phyloP scores from a whole-genome alignment of 345 rosid genomes.

The Eucalyptus decipiens region DNA sequence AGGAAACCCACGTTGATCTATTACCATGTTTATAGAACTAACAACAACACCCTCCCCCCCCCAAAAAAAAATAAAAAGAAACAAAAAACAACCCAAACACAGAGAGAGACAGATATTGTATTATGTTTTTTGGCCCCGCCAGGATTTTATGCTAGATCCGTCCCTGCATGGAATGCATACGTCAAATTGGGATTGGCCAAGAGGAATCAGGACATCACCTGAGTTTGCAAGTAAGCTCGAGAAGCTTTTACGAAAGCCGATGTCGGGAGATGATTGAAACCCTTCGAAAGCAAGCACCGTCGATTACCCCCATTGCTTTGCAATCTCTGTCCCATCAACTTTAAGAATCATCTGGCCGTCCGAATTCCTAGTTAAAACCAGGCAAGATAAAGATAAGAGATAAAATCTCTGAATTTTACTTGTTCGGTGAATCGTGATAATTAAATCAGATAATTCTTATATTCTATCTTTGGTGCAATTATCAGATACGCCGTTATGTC shows the following conservation, averaged over 20 bases:
- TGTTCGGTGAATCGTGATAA: fast-evolving
- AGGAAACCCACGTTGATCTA: background rate
- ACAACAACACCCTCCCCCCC: fast-evolving
- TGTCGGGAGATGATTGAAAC: background rate
- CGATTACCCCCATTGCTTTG: background rate
- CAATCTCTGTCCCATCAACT: background rate
- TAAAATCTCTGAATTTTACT: background rate
- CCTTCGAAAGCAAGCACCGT: background rate
- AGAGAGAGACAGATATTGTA: background rate
- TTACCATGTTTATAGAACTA: background rate
- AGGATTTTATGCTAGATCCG: background rate
- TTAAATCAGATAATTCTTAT: background rate
- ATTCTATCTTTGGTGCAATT: background rate
- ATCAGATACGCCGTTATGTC: background rate
- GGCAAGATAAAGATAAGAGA: background rate
- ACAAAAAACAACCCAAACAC: no score
- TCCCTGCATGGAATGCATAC: background rate
- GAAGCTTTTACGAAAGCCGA: background rate
- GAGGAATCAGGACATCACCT: background rate
- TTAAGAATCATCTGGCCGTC: background rate
- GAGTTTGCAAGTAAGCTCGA: background rate
- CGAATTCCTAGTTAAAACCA: background rate
- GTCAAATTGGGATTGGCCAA: background rate
- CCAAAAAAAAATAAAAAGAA: no score
- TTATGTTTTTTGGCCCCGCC: background rate